These are phyloP conservation scores for Neonectria faginata DNA, from an alignment of 2,329 filamentous ascomycete genomes.

Conservation along the genomic window DNA sequence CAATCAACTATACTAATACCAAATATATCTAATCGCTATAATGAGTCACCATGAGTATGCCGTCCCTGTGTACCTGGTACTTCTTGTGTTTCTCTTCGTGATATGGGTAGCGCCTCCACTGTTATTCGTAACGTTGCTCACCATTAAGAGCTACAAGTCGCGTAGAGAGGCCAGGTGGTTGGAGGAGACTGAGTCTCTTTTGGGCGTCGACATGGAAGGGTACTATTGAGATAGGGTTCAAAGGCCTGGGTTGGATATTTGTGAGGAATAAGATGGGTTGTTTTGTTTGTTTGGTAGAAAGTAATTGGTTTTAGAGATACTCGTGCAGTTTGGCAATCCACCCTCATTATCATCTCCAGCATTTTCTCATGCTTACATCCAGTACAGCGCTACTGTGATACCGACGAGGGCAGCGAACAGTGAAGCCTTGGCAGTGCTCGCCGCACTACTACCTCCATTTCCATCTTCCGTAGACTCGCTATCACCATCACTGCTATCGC, in stretches of 20 bases:
- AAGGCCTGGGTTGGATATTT: background rate
- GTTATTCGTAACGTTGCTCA: slow-evolving; percentile 26
- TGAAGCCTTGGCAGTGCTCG: slow-evolving; percentile 23
- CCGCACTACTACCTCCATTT: slow-evolving; percentile 28
- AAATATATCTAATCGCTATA: background rate
- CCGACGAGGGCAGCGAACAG: slow-evolving; percentile 29
- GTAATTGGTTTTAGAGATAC: background rate
- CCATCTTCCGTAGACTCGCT: slow-evolving; percentile 18
- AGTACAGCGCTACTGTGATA: slow-evolving; percentile 28
- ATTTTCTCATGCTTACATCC: slow-evolving; percentile 34
- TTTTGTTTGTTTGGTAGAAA: background rate
- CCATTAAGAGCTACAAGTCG: slow-evolving; percentile 25
- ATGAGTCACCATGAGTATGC: slow-evolving; percentile 38
- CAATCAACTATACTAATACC: background rate
- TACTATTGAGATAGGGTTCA: slow-evolving; percentile 25
- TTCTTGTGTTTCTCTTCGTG: slow-evolving; percentile 31
- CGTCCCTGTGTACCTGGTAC: slow-evolving; percentile 34
- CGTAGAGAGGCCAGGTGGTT: slow-evolving; percentile 30
- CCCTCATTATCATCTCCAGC: background rate
- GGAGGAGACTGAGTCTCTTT: slow-evolving; percentile 22
- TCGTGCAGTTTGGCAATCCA: background rate
- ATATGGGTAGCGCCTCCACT: slow-evolving; percentile 38
- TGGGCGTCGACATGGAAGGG: background rate
- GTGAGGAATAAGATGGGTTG: background rate
- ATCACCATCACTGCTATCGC: slow-evolving; percentile 15